Evolutionary conservation across 2,329 filamentous ascomycete species (phyloP).

Genomic region (Aspergillus fumigatiaffinis): DNA sequence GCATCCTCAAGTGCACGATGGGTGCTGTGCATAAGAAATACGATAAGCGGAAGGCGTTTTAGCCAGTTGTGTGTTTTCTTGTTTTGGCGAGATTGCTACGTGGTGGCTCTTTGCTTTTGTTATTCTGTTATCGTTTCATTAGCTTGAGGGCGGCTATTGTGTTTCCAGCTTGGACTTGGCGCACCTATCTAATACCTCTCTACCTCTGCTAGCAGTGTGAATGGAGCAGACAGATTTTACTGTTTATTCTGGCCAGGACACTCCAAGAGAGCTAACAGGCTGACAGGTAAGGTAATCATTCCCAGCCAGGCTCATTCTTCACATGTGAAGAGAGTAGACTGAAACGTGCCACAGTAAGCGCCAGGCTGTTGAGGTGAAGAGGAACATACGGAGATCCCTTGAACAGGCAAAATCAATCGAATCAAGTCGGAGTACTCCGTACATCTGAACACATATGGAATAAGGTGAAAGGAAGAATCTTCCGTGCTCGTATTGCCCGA

Average conservation of each 20-base stretch:
- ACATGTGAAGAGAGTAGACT: neutral
- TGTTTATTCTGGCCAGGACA: neutral
- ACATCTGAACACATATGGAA: neutral
- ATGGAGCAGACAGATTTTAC: neutral
- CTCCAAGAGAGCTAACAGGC: neutral
- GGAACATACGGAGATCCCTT: no score
- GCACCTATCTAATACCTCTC: neutral
- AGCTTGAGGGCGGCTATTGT: neutral
- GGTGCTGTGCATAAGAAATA: constrained; percentile 68
- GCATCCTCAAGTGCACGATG: constrained; percentile 76
- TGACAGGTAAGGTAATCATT: neutral
- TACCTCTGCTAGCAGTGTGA: neutral
- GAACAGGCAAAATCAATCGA: neutral
- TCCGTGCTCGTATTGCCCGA: neutral
- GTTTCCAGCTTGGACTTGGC: neutral
- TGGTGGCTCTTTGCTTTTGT: constrained; percentile 3
- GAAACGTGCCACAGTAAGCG: constrained; percentile 9
- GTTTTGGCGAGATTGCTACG: constrained; percentile 5
- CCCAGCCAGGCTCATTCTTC: neutral
- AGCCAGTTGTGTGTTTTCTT: constrained; percentile 4
- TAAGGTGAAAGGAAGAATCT: neutral
- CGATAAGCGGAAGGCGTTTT: constrained; percentile 45
- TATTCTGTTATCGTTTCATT: neutral
- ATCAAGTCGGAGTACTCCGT: no score
- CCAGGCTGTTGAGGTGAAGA: neutral